A percentile compares a stretch with the other conserved stretches of the same genome.
These are phyloP conservation scores for Colletotrichum tropicale DNA, from an alignment of 2,329 filamentous ascomycete genomes.

Conservation along the genomic window DNA sequence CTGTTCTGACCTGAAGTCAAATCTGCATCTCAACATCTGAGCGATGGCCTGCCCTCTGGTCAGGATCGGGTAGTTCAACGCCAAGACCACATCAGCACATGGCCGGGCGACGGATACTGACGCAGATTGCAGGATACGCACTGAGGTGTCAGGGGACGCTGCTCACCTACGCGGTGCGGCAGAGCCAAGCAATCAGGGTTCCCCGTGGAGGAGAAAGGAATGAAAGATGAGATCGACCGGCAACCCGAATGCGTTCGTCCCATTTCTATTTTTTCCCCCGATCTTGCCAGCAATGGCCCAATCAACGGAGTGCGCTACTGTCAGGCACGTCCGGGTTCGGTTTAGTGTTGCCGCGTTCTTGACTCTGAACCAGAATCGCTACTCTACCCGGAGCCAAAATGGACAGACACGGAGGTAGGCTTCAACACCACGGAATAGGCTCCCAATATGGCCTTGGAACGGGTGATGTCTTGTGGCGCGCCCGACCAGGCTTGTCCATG, in stretches of 20 bases:
- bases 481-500: not conserved
- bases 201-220: not conserved
- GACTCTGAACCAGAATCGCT: not conserved
- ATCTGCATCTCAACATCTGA: not conserved
- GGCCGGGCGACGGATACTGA: not conserved
- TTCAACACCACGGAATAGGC: not conserved
- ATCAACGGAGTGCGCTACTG: not conserved
- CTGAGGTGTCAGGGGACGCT: conserved; percentile 6
- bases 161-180: conserved; percentile 6
- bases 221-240: not conserved
- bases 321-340: not conserved
- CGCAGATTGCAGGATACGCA: not conserved
- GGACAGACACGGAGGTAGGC: not conserved
- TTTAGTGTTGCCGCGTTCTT: not conserved
- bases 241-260: not conserved
- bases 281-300: not conserved
- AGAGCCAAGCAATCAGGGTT: conserved; percentile 1
- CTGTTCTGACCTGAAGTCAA: conserved; percentile 4
- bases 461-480: not conserved
- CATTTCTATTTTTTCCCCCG: not conserved
- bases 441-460: not conserved
- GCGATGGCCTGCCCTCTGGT: not conserved
- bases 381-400: not conserved
- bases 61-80: not conserved
- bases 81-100: not conserved